Evolutionary conservation across 164 flowering plant species (phyloP), one percentile per base, ranked within the genome.

Genomic region (Amborella trichopoda): DNA sequence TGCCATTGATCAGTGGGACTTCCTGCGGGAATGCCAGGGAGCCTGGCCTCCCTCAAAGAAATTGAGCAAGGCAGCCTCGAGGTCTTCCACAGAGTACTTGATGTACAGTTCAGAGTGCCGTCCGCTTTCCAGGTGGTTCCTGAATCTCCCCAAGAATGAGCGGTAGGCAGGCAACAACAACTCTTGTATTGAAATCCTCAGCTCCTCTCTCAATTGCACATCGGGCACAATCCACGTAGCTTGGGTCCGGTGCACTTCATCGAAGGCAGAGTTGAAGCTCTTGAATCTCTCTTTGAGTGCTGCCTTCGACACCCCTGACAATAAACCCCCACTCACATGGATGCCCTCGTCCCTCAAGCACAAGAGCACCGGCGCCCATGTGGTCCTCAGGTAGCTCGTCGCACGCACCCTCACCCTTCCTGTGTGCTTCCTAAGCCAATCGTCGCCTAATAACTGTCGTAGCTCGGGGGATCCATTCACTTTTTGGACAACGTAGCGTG

Each of bases 301-400:
- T 46, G 72, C 65, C 64, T 71, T 84, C 3, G 95, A 83, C 2
- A 81, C 93, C 39, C 90, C 86, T 9, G 95, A 81, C 3, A 85
- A 57, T 55, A 84, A 87, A 39, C 82, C 63, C 19, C 95, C 90
- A 41, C 79, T 71, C 23, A 69, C 78, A 41, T 81, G 81, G 26
- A 91, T 59, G 18, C 96, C 94, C 49, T 87, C 96, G 23, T 82
- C 94, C 39, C 96, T 69, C 60, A 91, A 58, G 41, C 90, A 84
- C 36, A 74, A 34, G 46, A 91, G 66, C 11, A 87, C 76, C 38
- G 69, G 67, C 20, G 72, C 68, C 93, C 93, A 87, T 1, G 94
- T 77, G 4, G 85, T 66, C 49, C 88, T 67, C 70, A 72, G 80
- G 63, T 91, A 87, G 46, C 39, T 67, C 2, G 77, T 72, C 0